A percentile compares a stretch with the other conserved stretches of the same genome.
phyloP scores from a whole-genome alignment of 2,329 filamentous ascomycete genomes.

The Neoascochyta sp. region DNA sequence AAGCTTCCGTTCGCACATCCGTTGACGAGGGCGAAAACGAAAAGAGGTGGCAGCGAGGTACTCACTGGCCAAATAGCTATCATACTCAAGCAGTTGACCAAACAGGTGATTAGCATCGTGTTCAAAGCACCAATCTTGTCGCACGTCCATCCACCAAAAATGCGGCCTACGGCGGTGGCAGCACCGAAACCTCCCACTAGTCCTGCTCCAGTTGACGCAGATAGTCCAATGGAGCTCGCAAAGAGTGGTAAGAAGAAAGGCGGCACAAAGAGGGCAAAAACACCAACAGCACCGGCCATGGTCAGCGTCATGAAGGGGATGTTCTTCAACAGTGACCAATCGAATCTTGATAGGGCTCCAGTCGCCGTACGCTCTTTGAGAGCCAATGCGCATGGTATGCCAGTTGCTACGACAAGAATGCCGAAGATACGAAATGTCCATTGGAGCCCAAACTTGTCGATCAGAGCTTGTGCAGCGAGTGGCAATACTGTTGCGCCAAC shows the following conservation, averaged over 20 bases:
- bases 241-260: slow-evolving; percentile 30
- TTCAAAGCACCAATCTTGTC: slow-evolving; percentile 33
- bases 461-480: slow-evolving; percentile 23
- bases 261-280: slow-evolving; percentile 30
- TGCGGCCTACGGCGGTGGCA: slow-evolving; percentile 28
- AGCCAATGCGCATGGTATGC: slow-evolving; percentile 23
- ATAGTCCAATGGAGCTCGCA: slow-evolving; percentile 23
- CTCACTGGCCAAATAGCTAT: slow-evolving; percentile 32
- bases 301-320: slow-evolving; percentile 21
- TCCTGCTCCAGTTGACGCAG: slow-evolving; percentile 23
- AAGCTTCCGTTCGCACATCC: slow-evolving; percentile 30
- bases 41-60: slow-evolving; percentile 19
- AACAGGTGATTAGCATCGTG: slow-evolving; percentile 26
- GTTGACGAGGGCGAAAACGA: slow-evolving; percentile 27
- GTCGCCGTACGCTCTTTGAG: slow-evolving; percentile 22
- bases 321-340: slow-evolving; percentile 8
- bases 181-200: slow-evolving; percentile 27
- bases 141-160: slow-evolving; percentile 24
- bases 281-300: slow-evolving; percentile 26
- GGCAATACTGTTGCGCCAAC: slow-evolving; percentile 27
- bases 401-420: slow-evolving; percentile 20
- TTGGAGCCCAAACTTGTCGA: slow-evolving; percentile 22
- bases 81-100: slow-evolving; percentile 26
- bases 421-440: slow-evolving; percentile 34
- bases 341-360: background rate